Conservation (phyloP, 805 yeast genomes). For the Nakazawaea laoshanensis region DNA sequence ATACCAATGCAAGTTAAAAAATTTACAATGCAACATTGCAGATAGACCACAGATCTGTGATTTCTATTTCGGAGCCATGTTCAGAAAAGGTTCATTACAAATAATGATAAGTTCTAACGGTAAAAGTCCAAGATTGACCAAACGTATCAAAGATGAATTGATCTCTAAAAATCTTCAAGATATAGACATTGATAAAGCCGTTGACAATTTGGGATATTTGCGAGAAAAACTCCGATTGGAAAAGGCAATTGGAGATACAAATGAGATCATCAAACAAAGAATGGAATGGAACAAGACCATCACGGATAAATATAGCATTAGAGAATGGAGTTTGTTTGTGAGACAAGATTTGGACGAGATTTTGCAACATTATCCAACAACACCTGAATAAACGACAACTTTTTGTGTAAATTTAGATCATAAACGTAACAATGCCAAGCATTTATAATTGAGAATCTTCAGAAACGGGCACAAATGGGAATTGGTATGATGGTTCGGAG, state of each 20-base stretch:
- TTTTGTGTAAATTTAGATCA: not conserved
- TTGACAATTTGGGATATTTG: conserved; percentile 49
- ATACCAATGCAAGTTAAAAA: conserved; percentile 31
- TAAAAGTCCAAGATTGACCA: conserved; percentile 68
- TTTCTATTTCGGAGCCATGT: conserved; percentile 77
- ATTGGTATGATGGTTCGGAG: conserved; percentile 1
- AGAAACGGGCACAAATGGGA: no score
- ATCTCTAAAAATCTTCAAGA: conserved; percentile 33
- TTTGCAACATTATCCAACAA: conserved; percentile 39
- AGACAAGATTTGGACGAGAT: conserved; percentile 29
- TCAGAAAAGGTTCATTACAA: conserved; percentile 64
- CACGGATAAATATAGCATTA: conserved; percentile 51
- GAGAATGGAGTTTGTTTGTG: conserved; percentile 47
- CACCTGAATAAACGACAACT: conserved; percentile 39
- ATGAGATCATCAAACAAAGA: conserved; percentile 41
- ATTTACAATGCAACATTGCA: conserved; percentile 68
- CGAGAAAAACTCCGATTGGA: conserved; percentile 38
- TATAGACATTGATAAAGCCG: conserved; percentile 41
- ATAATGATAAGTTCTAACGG: conserved; percentile 82
- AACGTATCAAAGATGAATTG: conserved; percentile 47
- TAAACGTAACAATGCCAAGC: no score
- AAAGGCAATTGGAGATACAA: conserved; percentile 32
- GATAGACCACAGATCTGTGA: conserved; percentile 82
- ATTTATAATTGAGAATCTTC: no score
- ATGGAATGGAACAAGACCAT: conserved; percentile 66